A percentile compares a stretch with the other conserved stretches of the same genome.
These are phyloP conservation scores for Gliomastix tumulicola DNA, from an alignment of 2,329 filamentous ascomycete genomes.

Conservation along the genomic window DNA sequence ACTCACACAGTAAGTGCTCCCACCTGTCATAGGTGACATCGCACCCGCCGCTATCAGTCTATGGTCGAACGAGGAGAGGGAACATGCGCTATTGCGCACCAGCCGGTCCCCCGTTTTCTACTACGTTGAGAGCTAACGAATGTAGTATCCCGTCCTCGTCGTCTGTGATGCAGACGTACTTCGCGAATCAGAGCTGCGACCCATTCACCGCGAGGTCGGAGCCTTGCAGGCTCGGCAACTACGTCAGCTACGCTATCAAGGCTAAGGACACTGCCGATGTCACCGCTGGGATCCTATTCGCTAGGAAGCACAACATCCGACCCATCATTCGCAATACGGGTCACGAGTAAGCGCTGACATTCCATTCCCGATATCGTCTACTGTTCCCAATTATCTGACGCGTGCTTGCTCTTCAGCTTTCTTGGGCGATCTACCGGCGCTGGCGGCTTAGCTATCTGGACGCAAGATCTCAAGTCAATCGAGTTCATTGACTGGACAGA, in stretches of 20 bases:
- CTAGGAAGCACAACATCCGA: conserved; percentile 25
- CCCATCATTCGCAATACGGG: conserved; percentile 24
- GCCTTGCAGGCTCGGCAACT: conserved; percentile 31
- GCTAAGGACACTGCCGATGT: conserved; percentile 20
- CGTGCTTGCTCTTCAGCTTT: conserved; percentile 20
- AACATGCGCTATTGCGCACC: no score
- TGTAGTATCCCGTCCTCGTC: conserved; percentile 4
- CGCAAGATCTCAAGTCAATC: conserved; percentile 31
- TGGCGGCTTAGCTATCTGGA: conserved; percentile 31
- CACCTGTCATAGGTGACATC: no score
- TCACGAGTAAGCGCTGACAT: conserved; percentile 11
- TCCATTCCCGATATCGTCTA: no score
- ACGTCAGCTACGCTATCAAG: conserved; percentile 25
- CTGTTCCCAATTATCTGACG: no score
- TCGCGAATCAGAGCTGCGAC: conserved; percentile 19
- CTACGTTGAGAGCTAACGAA: no score
- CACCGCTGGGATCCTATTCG: conserved; percentile 24
- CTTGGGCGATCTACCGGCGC: conserved; percentile 20
- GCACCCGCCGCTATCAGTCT: no score
- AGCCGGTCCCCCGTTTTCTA: no score
- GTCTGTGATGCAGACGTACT: conserved; percentile 21
- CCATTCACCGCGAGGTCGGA: conserved; percentile 25
- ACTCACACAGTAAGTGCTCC: no score
- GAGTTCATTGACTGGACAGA: conserved; percentile 32
- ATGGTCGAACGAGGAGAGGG: no score